phyloP scores from a whole-genome alignment of 257 asterid genomes.

The Solanum corneliomulleri region DNA sequence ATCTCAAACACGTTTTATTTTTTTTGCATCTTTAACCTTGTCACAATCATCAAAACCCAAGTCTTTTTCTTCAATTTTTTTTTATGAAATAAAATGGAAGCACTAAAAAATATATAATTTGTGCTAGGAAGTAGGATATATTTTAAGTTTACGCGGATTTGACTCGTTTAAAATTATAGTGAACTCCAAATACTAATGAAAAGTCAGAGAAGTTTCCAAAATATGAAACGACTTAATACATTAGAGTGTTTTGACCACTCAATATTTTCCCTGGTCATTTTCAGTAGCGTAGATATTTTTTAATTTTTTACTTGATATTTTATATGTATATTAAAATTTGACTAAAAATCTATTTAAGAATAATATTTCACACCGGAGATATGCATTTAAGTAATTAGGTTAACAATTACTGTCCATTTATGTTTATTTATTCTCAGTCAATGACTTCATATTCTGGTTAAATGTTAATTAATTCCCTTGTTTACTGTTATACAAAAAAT shows the following conservation, averaged over 20 bases:
- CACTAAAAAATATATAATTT: background rate
- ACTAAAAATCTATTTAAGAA: no score
- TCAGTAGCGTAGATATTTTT: background rate
- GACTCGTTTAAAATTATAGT: background rate
- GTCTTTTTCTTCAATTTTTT: background rate
- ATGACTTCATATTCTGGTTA: background rate
- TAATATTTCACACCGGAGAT: background rate
- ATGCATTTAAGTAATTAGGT: background rate
- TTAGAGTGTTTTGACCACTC: background rate
- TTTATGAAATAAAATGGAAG: background rate
- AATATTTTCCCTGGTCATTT: background rate
- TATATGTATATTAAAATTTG: no score
- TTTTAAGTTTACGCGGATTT: background rate
- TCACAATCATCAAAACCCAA: background rate
- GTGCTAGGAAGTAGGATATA: background rate
- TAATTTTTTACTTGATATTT: no score
- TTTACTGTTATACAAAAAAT: background rate
- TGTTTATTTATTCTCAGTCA: background rate
- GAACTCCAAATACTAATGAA: background rate
- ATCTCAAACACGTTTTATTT: background rate
- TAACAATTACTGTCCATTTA: background rate
- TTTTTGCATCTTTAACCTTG: background rate
- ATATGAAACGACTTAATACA: background rate
- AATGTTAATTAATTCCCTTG: background rate
- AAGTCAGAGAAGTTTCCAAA: background rate